phyloP scores from a whole-genome alignment of 2,329 filamentous ascomycete species.

The Aspergillus sergii region DNA sequence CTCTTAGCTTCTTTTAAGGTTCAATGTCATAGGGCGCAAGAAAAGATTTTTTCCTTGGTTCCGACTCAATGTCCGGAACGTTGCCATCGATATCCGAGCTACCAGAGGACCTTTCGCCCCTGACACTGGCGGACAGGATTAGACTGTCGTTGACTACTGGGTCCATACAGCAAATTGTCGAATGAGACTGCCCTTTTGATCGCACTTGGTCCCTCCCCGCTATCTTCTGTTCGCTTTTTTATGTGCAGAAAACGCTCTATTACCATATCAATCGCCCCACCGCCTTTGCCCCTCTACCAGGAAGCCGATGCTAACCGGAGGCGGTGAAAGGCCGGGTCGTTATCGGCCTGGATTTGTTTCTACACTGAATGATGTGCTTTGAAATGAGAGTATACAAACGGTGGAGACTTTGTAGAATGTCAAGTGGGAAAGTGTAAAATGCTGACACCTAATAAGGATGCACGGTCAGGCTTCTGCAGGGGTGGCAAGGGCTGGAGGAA shows the following conservation, averaged over 20 bases:
- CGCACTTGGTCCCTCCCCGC: neutral
- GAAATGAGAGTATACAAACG: neutral
- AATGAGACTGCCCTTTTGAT: neutral
- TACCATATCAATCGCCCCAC: neutral
- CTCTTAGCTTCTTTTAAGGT: neutral
- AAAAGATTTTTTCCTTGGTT: conserved; percentile 7
- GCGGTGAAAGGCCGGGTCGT: neutral
- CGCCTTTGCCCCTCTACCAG: conserved; percentile 1
- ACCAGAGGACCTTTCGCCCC: neutral
- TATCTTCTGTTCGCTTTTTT: neutral
- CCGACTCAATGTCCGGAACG: conserved; percentile 7
- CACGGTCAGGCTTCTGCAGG: neutral
- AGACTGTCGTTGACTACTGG: conserved; percentile 4
- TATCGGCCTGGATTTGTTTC: neutral
- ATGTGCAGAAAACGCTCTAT: neutral
- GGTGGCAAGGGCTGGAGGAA: neutral
- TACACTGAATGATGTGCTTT: neutral
- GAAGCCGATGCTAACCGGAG: neutral
- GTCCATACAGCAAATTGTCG: neutral
- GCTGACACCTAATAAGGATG: neutral
- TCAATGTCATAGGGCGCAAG: neutral
- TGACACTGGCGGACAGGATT: neutral
- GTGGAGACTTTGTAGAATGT: neutral
- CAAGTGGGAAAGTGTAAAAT: neutral
- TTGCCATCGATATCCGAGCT: conserved; percentile 21